Percentiles rank a stretch among this genome's conserved stretches.
Evolutionary conservation across 176 grass and related monocot genomes (phyloP).

Genomic region (barley (Hordeum vulgare)): MorexV3_pseudomolecules_assembly NC_058521.1:507772044-507772543

Average conservation of each 20-base stretch:
- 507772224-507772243: background rate
- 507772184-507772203: slow-evolving; percentile 81
- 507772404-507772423: background rate
- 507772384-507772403: background rate
- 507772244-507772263: background rate
- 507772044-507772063: slow-evolving; percentile 11
- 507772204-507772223: slow-evolving; percentile 38
- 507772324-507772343: background rate
- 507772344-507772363: background rate
- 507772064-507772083: slow-evolving; percentile 51
- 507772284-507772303: background rate
- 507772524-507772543: background rate
- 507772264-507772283: background rate
- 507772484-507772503: background rate
- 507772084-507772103: slow-evolving; percentile 57
- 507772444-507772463: background rate
- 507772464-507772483: background rate
- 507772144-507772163: slow-evolving; percentile 40
- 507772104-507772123: slow-evolving; percentile 96
- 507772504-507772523: background rate
- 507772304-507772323: background rate
- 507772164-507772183: slow-evolving; percentile 54
- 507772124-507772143: slow-evolving; percentile 49
- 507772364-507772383: background rate
- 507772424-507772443: background rate